Percentiles rank a stretch among this genome's conserved stretches.
phyloP scores from a whole-genome alignment of 768 basidiomycete genomes.

The Leccinum fibrillosum region DNA sequence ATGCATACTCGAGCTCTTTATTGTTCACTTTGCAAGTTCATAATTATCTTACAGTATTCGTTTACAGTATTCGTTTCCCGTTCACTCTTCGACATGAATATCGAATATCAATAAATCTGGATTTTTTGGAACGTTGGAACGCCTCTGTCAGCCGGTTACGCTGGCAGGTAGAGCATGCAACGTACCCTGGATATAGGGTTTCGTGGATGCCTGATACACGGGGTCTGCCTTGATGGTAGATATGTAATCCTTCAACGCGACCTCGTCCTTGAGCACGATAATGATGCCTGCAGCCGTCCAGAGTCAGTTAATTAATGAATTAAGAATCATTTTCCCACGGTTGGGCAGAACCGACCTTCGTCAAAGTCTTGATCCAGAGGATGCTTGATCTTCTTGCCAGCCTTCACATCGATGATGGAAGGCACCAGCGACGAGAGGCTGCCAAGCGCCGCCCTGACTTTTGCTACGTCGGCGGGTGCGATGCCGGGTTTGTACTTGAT shows the following conservation, averaged over 20 bases:
- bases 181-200: conserved; percentile 20
- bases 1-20: conserved; percentile 1
- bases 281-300: background rate
- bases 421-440: no score
- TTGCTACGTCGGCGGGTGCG: no score
- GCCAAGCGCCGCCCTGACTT: no score
- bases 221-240: conserved; percentile 4
- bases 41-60: background rate
- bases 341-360: no score
- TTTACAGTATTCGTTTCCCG: background rate
- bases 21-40: conserved; percentile 5
- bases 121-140: background rate
- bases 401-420: no score
- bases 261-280: background rate
- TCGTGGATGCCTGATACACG: conserved; percentile 1
- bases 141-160: background rate
- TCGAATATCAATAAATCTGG: conserved; percentile 24
- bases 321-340: background rate
- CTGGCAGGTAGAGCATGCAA: background rate
- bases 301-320: background rate
- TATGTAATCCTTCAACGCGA: background rate
- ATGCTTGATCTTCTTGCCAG: no score
- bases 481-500: no score
- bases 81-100: conserved; percentile 14
- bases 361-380: no score